phyloP scores from a whole-genome alignment of 768 basidiomycete species.

The Gloeopeniophorella convolvens region DNA sequence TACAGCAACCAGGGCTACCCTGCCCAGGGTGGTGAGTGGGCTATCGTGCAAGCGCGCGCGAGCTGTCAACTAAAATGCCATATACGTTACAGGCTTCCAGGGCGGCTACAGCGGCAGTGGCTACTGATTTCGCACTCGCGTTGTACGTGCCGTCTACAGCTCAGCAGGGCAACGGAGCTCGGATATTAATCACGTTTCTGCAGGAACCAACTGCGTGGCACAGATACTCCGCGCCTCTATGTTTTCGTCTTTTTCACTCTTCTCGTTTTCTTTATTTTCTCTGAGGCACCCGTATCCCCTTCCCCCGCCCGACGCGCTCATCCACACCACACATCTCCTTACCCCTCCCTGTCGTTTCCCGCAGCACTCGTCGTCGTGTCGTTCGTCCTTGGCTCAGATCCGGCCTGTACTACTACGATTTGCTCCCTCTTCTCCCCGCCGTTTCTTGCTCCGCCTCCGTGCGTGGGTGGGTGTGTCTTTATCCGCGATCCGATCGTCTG shows the following conservation, averaged over 20 bases:
- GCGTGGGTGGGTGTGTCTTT: constrained; percentile 20
- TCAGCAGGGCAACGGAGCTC: no score
- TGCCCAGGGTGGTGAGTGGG: no score
- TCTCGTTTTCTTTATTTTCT: constrained; percentile 17
- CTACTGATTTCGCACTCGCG: no score
- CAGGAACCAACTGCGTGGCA: constrained; percentile 1
- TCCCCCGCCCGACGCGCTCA: constrained; percentile 32
- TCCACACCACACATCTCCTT: constrained; percentile 32
- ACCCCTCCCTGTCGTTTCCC: constrained; percentile 33
- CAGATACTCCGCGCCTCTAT: constrained; percentile 5
- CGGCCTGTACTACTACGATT: constrained; percentile 42
- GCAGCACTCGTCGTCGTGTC: constrained; percentile 38
- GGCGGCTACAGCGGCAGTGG: no score
- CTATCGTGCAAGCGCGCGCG: no score
- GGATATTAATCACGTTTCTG: not conserved
- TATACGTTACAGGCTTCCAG: no score
- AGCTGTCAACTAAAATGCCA: no score
- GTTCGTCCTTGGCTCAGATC: constrained; percentile 35
- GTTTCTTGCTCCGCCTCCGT: constrained; percentile 15
- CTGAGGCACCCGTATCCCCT: no score
- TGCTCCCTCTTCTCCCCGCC: constrained; percentile 4
- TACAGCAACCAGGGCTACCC: no score
- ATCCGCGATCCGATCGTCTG: no score
- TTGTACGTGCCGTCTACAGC: not conserved
- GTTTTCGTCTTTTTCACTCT: constrained; percentile 7